Conservation (phyloP, 2,329 filamentous ascomycete genomes). For the Aspergillus pseudotamarii region DNA sequence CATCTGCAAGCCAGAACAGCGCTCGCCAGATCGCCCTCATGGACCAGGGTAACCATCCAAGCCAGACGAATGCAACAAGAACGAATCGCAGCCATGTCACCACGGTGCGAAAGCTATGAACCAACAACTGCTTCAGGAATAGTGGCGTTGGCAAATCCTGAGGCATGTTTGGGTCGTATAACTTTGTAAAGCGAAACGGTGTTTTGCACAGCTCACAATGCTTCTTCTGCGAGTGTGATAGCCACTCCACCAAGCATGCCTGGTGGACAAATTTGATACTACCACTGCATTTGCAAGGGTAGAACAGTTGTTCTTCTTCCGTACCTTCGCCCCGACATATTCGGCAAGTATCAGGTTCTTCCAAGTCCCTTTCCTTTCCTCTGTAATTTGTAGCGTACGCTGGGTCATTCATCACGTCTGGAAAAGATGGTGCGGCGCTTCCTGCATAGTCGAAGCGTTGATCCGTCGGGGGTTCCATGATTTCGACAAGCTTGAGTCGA, state of each 20-base stretch:
- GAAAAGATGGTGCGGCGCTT: conserved; percentile 25
- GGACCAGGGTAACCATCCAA: conserved; percentile 82
- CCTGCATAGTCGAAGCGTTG: conserved; percentile 24
- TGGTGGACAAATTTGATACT: conserved; percentile 99
- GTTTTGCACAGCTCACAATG: conserved; percentile 99
- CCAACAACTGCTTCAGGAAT: conserved; percentile 75
- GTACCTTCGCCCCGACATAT: conserved; percentile 93
- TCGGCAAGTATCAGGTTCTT: conserved; percentile 82
- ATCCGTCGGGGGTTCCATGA: conserved; percentile 33
- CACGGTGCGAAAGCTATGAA: conserved; percentile 72
- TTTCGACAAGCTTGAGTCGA: conserved; percentile 17
- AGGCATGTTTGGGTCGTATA: conserved; percentile 95
- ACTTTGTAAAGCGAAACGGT: conserved; percentile 94
- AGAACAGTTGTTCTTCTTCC: conserved; percentile 83
- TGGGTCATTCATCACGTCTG: conserved; percentile 62
- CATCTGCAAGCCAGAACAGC: conserved; percentile 90
- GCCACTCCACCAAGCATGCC: conserved; percentile 97
- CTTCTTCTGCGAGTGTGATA: conserved; percentile 98
- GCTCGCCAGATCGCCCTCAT: conserved; percentile 92
- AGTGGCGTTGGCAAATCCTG: conserved; percentile 75
- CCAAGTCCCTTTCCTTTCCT: conserved; percentile 39
- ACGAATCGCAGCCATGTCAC: conserved; percentile 77
- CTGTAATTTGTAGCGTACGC: conserved; percentile 49
- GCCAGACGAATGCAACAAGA: conserved; percentile 84
- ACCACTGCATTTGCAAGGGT: conserved; percentile 97